Conservation (phyloP, 192 early-diverging fungal genomes). For the Funneliformis mosseae region DNA sequence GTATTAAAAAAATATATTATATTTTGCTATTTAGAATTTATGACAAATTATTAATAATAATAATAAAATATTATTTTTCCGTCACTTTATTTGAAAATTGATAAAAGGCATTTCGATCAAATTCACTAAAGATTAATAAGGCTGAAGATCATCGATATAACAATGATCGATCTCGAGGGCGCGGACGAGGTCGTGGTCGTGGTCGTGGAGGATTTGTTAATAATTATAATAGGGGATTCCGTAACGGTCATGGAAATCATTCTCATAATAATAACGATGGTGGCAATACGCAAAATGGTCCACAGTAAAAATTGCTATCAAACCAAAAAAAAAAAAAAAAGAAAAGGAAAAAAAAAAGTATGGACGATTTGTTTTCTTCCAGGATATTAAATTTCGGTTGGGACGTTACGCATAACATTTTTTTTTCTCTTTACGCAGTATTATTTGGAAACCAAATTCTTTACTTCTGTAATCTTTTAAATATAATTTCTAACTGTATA, state of each 20-base stretch:
- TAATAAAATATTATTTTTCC: background rate
- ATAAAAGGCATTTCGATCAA: background rate
- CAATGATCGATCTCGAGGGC: background rate
- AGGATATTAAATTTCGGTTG: no score
- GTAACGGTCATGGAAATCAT: constrained; percentile 19
- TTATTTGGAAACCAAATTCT: no score
- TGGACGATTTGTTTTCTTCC: no score
- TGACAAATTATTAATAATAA: background rate
- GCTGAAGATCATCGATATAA: background rate
- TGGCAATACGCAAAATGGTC: background rate
- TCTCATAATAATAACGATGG: background rate
- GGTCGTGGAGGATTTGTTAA: background rate
- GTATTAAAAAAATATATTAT: background rate
- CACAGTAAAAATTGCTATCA: background rate
- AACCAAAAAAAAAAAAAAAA: no score
- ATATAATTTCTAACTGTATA: no score
- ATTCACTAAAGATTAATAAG: background rate
- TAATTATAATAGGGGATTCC: background rate
- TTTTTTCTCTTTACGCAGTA: no score
- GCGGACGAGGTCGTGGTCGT: background rate
- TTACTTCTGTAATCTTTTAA: no score
- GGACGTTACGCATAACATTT: no score
- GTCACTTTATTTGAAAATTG: background rate
- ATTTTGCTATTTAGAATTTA: background rate
- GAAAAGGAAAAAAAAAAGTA: background rate